Evolutionary conservation across 1,284 basidiomycete genomes (phyloP).

Genomic region (Malassezia cuniculi): DNA sequence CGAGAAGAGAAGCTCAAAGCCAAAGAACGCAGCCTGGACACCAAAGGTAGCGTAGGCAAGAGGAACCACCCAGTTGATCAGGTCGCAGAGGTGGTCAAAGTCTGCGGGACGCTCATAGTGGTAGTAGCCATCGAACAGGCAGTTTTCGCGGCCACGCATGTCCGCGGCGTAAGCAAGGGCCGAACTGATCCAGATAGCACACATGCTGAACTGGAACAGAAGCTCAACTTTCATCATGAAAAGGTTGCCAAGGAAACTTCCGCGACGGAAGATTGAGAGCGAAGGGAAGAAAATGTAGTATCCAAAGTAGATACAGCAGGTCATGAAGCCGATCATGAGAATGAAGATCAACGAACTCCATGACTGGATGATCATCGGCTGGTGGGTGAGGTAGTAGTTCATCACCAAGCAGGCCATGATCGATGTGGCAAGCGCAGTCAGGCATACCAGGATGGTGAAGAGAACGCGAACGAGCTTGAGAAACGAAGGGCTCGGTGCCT

Average conservation of each 20-base stretch:
- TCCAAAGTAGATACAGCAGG: slow-evolving; percentile 43
- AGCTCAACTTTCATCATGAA: slow-evolving; percentile 45
- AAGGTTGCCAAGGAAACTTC: slow-evolving; percentile 38
- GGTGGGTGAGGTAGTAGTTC: slow-evolving; percentile 44
- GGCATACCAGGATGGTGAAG: slow-evolving; percentile 35
- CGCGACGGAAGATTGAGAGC: slow-evolving; percentile 40
- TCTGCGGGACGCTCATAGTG: slow-evolving; percentile 45
- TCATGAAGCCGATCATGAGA: slow-evolving; percentile 44
- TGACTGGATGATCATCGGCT: slow-evolving; percentile 44
- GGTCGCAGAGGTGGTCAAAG: slow-evolving; percentile 43
- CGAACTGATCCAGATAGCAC: slow-evolving; percentile 45
- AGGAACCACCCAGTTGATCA: slow-evolving; percentile 43
- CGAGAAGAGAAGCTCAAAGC: slow-evolving; percentile 27
- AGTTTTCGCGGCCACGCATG: slow-evolving; percentile 44
- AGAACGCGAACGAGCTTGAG: slow-evolving; percentile 37
- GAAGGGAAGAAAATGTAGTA: slow-evolving; percentile 44
- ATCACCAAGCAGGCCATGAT: slow-evolving; percentile 40
- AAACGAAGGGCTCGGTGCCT: slow-evolving; percentile 33
- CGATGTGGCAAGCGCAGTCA: slow-evolving; percentile 29
- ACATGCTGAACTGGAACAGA: slow-evolving; percentile 40
- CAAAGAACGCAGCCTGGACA: slow-evolving; percentile 34
- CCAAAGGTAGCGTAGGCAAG: slow-evolving; percentile 46
- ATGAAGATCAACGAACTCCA: slow-evolving; percentile 46
- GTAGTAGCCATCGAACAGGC: slow-evolving; percentile 45
- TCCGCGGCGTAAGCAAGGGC: slow-evolving; percentile 44